Conservation (phyloP, 108 stramenopile species). For the Cyclostephanos tholiformis region DNA sequence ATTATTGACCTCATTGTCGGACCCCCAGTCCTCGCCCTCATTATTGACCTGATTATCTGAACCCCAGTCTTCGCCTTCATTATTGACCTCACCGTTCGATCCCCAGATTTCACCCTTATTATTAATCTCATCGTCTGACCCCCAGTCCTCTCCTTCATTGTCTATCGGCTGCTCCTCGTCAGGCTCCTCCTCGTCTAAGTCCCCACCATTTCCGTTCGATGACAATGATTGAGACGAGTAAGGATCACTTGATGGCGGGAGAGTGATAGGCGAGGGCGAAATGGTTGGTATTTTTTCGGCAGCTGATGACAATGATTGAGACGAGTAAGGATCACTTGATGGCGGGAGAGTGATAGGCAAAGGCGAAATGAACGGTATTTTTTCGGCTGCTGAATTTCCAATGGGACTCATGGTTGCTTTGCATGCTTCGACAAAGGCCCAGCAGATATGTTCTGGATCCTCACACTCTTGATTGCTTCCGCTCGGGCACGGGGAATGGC, state of each 20-base stretch:
- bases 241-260: slow-evolving; percentile 33
- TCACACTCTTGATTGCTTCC: slow-evolving; percentile 41
- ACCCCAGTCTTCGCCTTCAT: slow-evolving; percentile 27
- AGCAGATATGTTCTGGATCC: slow-evolving; percentile 51
- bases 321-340: slow-evolving; percentile 33
- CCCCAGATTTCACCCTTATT: slow-evolving; percentile 22
- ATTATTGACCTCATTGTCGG: slow-evolving; percentile 22
- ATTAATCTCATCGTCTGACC: background rate
- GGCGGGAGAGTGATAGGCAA: slow-evolving; percentile 22
- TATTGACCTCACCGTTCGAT: slow-evolving; percentile 5
- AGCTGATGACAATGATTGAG: background rate
- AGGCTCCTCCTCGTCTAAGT: slow-evolving; percentile 20
- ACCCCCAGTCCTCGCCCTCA: slow-evolving; percentile 36
- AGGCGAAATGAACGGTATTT: background rate
- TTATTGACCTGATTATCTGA: slow-evolving; percentile 4
- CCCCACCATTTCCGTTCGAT: background rate
- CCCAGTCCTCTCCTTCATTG: slow-evolving; percentile 46
- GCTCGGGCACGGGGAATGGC: slow-evolving; percentile 44
- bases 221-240: slow-evolving; percentile 12
- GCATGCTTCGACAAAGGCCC: slow-evolving; percentile 45
- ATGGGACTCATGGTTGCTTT: slow-evolving; percentile 19
- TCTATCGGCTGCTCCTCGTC: slow-evolving; percentile 11
- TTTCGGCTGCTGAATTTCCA: slow-evolving; percentile 13
- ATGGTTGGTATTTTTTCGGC: slow-evolving; percentile 1
- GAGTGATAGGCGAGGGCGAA: slow-evolving; percentile 18